These are phyloP conservation scores for Cyclocybe aegerita DNA, from an alignment of 768 basidiomycete species.

Conservation along the genomic window DNA sequence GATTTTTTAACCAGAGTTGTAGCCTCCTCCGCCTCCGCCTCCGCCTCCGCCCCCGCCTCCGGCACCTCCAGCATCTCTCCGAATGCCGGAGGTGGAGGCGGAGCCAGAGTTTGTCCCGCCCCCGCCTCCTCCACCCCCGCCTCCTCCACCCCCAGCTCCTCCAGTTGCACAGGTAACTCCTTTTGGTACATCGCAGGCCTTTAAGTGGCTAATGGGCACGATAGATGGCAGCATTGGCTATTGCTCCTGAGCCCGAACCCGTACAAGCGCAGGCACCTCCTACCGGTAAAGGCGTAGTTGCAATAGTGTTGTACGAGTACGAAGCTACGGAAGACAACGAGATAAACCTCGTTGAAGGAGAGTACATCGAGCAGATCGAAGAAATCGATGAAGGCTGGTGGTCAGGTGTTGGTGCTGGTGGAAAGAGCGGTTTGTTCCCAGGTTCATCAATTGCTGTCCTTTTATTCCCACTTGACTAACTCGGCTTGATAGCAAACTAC, in stretches of 20 bases:
- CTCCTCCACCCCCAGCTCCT: constrained; percentile 45
- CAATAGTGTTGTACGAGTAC: constrained; percentile 80
- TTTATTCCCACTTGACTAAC: background rate
- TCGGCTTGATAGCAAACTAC: constrained; percentile 65
- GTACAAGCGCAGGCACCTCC: constrained; percentile 38
- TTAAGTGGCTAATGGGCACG: background rate
- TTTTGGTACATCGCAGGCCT: background rate
- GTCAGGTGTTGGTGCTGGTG: constrained; percentile 70
- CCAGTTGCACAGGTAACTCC: constrained; percentile 35
- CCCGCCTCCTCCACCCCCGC: constrained; percentile 40
- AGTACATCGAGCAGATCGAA: constrained; percentile 79
- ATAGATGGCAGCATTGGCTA: constrained; percentile 31
- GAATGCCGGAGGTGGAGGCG: constrained; percentile 28
- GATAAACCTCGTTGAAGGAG: constrained; percentile 76
- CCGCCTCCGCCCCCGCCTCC: constrained; percentile 37
- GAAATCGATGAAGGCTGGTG: constrained; percentile 92
- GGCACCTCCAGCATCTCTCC: constrained; percentile 34
- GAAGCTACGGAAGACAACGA: constrained; percentile 90
- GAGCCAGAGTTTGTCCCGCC: constrained; percentile 26
- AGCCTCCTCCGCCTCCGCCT: constrained; percentile 37
- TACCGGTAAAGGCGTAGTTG: constrained; percentile 53
- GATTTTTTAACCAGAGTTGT: constrained; percentile 6
- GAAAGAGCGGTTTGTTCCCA: constrained; percentile 85
- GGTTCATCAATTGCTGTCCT: constrained; percentile 39
- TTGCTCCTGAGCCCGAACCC: constrained; percentile 31